Base-by-base conservation (phyloP, 495 filamentous ascomycete genomes). In the Aspergillus sclerotiicarbonarius region DNA sequence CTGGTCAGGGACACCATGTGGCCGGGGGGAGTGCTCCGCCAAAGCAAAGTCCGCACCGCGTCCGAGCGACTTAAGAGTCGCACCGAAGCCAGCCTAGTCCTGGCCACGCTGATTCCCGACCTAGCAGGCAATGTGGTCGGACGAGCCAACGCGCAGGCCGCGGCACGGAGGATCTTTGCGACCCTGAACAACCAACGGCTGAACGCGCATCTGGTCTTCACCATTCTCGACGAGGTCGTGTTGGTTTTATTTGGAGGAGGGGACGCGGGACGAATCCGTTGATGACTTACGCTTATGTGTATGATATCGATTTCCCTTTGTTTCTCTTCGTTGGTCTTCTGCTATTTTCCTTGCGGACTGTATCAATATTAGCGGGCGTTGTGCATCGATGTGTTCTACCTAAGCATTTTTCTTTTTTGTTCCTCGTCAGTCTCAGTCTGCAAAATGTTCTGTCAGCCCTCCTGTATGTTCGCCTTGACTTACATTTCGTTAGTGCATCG, bases 41-140 rank as follows among this genome's bases (percentile, higher is more conserved):
- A 82, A 51, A 76, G 81, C 6, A 81, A 78, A 59, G 67, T 76
- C 8, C 77, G 92, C 56, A 90, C 86, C 1, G 48, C 72, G 9
- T 78, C 79, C 10, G 87, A 94, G 61, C 90, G 88, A 62, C 71
- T 79, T n/a, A 84, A 84, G 60, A 91, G 87, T 48, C 75, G 78
- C 31, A 69, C 67, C 8, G 90, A 95, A 70, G 90, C 90, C 3
- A 88, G 87, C 49, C 74, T 92, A 15, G 90, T 91, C 76, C 78
- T 95, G 35, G 89, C 89, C 12, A 91, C 88, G 20, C 80, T 95
- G 33, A 77, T 95, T 25, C 90, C 90, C n/a, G 90, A 84, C 55
- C 60, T 93, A 47, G 90, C 89, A 16, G 91, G 85, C 16, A 92
- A 87, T 67, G 91, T 96, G 13, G 91, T 96, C 12, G 91, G 91